Evolutionary conservation across 805 yeast genomes (phyloP).

Genomic region (Kodamaea lidongshanica): DNA sequence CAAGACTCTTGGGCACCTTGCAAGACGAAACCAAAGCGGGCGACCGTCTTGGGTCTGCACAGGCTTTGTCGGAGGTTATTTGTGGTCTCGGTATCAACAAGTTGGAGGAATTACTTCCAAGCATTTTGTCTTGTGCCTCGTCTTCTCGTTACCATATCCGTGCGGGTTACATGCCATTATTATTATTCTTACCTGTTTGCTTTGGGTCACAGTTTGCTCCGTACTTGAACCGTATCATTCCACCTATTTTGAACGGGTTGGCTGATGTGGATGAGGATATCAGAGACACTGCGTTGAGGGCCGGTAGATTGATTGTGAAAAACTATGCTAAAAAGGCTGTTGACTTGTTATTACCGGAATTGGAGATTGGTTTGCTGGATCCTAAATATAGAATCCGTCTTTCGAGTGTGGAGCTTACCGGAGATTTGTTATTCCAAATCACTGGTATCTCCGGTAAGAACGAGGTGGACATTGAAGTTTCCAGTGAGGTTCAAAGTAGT

Average conservation of each 20-base stretch:
- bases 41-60: conserved; percentile 95
- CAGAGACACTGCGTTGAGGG: conserved; percentile 82
- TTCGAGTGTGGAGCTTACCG: conserved; percentile 91
- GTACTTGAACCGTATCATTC: conserved; percentile 75
- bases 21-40: conserved; percentile 76
- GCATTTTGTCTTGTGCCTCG: conserved; percentile 64
- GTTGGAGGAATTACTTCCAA: conserved; percentile 83
- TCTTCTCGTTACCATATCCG: conserved; percentile 66
- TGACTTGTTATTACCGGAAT: conserved; percentile 87
- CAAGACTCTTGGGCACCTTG: conserved; percentile 68
- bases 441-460: conserved; percentile 81
- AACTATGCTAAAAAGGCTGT: conserved; percentile 91
- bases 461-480: conserved; percentile 44
- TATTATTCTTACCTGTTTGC: conserved; percentile 87
- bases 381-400: conserved; percentile 78
- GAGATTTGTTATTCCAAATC: conserved; percentile 89
- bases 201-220: conserved; percentile 91
- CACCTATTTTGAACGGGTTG: conserved; percentile 85
- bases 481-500: conserved; percentile 51
- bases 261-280: conserved; percentile 86
- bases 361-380: conserved; percentile 84
- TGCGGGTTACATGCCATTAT: conserved; percentile 87
- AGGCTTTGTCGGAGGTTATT: conserved; percentile 89
- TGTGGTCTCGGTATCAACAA: conserved; percentile 85
- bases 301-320: conserved; percentile 86